phyloP scores from a whole-genome alignment of 23 red algal species.

The Gracilaria caudata region DNA sequence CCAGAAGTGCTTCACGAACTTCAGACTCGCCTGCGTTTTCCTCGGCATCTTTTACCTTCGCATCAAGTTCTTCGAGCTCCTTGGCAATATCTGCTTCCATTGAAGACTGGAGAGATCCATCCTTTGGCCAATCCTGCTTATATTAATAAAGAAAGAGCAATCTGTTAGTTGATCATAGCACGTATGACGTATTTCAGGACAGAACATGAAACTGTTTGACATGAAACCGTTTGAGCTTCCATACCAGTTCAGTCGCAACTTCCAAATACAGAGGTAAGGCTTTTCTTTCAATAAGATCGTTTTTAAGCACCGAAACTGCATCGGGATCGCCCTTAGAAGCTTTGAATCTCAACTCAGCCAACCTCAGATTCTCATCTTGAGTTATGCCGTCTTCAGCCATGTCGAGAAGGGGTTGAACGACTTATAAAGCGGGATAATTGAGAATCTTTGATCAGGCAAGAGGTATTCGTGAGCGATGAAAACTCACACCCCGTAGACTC shows the following conservation, averaged over 20 bases:
- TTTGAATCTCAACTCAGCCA: slow-evolving; percentile 76
- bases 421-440: background rate
- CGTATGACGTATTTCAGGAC: background rate
- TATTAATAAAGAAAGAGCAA: background rate
- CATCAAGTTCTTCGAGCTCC: slow-evolving; percentile 67
- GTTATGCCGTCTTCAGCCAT: slow-evolving; percentile 67
- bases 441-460: background rate
- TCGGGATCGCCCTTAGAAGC: slow-evolving; percentile 40
- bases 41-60: slow-evolving; percentile 77
- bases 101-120: slow-evolving; percentile 40
- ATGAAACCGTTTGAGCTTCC: background rate
- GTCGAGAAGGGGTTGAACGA: background rate
- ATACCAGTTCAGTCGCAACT: slow-evolving; percentile 80
- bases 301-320: slow-evolving; percentile 48
- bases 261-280: slow-evolving; percentile 67
- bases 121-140: slow-evolving; percentile 73
- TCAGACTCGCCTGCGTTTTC: slow-evolving; percentile 93
- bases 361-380: slow-evolving; percentile 83
- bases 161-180: background rate
- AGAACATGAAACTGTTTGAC: slow-evolving; percentile 9
- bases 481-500: background rate
- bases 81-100: slow-evolving; percentile 56
- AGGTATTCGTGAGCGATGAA: background rate
- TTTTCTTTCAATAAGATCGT: slow-evolving; percentile 79
- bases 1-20: slow-evolving; percentile 88